Conservation (phyloP, 139 green algal species). For the Tetraselmis chui region DNA sequence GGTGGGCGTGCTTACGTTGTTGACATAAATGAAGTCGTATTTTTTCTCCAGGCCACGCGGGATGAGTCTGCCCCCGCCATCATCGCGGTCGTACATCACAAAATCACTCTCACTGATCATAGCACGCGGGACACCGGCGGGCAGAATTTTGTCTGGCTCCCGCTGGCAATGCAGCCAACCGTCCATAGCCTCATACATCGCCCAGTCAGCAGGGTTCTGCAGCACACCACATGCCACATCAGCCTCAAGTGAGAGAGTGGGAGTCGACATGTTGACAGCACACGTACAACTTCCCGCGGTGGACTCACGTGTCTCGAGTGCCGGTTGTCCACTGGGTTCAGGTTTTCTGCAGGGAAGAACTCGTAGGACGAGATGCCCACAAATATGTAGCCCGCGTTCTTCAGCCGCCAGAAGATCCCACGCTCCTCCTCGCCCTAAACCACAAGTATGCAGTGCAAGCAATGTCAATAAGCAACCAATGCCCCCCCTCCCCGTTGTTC, state of each 20-base stretch:
- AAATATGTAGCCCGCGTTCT: constrained; percentile 21
- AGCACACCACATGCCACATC: background rate
- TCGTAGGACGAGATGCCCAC: constrained; percentile 26
- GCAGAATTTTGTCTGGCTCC: constrained; percentile 9
- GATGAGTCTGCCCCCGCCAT: constrained; percentile 12
- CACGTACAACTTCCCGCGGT: too few relatives aligned
- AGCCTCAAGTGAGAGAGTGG: background rate
- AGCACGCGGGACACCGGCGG: constrained; percentile 14
- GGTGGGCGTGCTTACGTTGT: constrained; percentile 1
- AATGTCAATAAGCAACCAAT: too few relatives aligned
- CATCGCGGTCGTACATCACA: constrained; percentile 12
- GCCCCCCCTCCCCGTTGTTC: background rate
- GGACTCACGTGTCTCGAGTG: constrained; percentile 9
- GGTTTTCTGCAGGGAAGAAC: constrained; percentile 25
- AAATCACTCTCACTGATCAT: constrained; percentile 28
- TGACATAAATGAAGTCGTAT: constrained; percentile 24
- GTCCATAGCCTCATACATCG: constrained; percentile 16
- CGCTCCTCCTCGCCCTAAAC: constrained; percentile 3
- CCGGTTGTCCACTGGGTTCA: constrained; percentile 28
- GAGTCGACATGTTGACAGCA: background rate
- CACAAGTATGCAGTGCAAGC: too few relatives aligned
- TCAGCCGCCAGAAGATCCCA: constrained; percentile 22
- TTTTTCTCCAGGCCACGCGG: constrained; percentile 16
- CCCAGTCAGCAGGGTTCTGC: constrained; percentile 2
- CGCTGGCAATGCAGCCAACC: constrained; percentile 25